Percentiles rank a stretch among this genome's conserved stretches.
These are phyloP conservation scores for Neckera pumila DNA, from an alignment of 225 moss, liverwort and hornwort genomes.

Conservation along the genomic window DNA sequence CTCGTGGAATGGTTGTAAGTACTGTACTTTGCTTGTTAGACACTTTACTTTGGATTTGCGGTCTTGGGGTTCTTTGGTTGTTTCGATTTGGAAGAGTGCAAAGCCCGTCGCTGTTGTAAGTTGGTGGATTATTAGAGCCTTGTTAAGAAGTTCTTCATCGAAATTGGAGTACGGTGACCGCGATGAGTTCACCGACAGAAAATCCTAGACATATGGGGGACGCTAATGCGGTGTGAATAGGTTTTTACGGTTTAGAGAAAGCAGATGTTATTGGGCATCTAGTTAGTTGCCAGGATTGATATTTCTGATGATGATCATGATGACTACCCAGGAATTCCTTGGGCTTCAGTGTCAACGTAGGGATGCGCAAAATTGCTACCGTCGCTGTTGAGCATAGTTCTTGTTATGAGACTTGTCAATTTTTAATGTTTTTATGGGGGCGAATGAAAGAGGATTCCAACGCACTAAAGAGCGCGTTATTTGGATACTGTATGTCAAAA, in stretches of 20 bases:
- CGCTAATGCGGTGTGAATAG: background rate
- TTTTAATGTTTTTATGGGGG: background rate
- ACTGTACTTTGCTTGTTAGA: background rate
- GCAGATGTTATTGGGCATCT: background rate
- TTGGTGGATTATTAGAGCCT: background rate
- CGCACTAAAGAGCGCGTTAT: background rate
- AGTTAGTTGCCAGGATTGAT: background rate
- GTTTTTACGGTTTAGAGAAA: background rate
- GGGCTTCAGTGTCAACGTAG: background rate
- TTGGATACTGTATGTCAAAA: background rate
- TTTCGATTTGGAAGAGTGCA: background rate
- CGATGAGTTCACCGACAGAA: background rate
- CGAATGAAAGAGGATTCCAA: background rate
- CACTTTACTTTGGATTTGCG: background rate
- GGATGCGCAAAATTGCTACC: background rate
- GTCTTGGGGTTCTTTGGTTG: no score
- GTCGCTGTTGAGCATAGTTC: background rate
- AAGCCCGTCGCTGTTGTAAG: background rate
- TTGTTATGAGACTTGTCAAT: background rate
- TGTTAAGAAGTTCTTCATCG: background rate
- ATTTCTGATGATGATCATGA: background rate
- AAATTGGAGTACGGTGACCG: background rate
- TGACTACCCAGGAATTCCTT: background rate
- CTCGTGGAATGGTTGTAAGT: background rate
- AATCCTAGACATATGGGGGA: background rate